Evolutionary conservation across 495 filamentous ascomycete genomes (phyloP), one percentile per base, ranked within the genome.

Genomic region (Saxispiralis lemnorum): DNA sequence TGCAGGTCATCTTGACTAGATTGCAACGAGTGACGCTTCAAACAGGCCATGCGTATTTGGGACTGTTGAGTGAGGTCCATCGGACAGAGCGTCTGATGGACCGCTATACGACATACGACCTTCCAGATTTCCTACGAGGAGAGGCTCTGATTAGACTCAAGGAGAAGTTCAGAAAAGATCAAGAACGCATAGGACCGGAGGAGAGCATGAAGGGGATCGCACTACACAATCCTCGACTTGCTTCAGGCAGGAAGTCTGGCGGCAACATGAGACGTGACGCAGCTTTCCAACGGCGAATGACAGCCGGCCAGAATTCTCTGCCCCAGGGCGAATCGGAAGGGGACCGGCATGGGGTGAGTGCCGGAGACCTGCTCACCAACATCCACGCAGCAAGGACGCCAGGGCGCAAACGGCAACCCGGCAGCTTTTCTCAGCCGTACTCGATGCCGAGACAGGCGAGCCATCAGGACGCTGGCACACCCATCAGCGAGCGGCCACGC

Each of bases 201-300:
- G 88, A 97, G 45, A 69, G 76, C 15, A 79, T 76, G 47, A 96
- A 96, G 61, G 89, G 92, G 13, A 96, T 97, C 52, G 92, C 92
- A 6, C 65, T 97, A 28, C 92, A 96, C 57, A 97, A 97, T 51
- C 76, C 79, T 0, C 73, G 69, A 13, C 68, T 70, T 19, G 66
- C 69, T 35, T 72, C 74, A 34, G 74, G 79, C 13, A 49, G 72
- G 73, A 71, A 81, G 35, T 84, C 87, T 2, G 81, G 75, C 47
- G 78, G 72, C 16, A 75, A 71, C 35, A 63, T 94, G 1, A 67
- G 86, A 38, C 94, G 84, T 54, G 88, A 93, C 45, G 81, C 81
- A 19, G 72, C 74, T n/a, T 56, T 83, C 24, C 80, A 89, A 24
- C 54, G 58, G 6, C 51, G 52, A 14, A 51, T 57, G 17, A 28